A percentile compares a stretch with the other conserved stretches of the same genome.
Conservation (phyloP, 257 asterid species). For the Solanum appendiculatum region DNA sequence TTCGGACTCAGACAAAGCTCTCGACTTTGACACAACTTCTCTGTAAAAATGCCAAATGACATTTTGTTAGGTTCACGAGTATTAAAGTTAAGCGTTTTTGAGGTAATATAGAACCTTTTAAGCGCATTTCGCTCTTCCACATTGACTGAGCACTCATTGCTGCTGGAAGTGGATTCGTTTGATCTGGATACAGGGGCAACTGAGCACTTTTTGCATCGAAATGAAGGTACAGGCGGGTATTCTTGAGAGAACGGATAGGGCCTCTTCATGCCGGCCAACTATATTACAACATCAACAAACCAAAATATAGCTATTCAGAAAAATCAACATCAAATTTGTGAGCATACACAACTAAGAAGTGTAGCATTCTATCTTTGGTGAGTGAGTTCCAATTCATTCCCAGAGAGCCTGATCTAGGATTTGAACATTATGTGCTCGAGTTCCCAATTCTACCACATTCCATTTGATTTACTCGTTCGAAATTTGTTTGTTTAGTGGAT, state of each 20-base stretch:
- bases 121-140: constrained; percentile 24
- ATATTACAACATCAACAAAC: not conserved
- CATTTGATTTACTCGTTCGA: not conserved
- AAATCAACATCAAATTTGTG: not conserved
- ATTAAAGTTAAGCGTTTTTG: not conserved
- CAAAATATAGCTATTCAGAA: not conserved
- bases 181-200: constrained; percentile 7
- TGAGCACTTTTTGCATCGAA: constrained; percentile 10
- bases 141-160: constrained; percentile 20
- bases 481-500: too few species aligned
- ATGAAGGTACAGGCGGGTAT: constrained; percentile 17
- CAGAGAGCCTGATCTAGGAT: not conserved
- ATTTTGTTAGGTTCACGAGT: not conserved
- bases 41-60: constrained; percentile 16
- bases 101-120: constrained; percentile 25
- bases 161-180: constrained; percentile 33
- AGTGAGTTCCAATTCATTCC: not conserved
- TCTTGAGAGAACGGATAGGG: constrained; percentile 22
- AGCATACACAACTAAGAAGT: not conserved
- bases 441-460: not conserved
- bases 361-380: not conserved
- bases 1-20: constrained; percentile 10
- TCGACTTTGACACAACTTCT: constrained; percentile 32
- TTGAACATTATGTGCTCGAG: not conserved
- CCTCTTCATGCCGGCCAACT: constrained; percentile 32